Percentiles rank a stretch among this genome's conserved stretches.
phyloP scores from a whole-genome alignment of 495 filamentous ascomycete genomes.

The Aspergillus mulundensis region DNA sequence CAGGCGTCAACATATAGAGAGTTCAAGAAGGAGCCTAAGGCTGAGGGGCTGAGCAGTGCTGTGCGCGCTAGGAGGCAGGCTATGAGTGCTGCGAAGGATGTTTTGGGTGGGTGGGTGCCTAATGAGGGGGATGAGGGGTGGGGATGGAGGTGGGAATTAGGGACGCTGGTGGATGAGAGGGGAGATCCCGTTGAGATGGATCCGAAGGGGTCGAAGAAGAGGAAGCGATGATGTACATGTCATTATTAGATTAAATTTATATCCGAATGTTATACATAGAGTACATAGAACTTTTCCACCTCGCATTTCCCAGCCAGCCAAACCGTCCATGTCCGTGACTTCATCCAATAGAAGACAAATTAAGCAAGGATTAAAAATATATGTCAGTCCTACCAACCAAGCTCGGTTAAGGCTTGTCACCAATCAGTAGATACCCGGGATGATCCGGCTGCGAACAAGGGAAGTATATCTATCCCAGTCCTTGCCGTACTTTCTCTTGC shows the following conservation, averaged over 20 bases:
- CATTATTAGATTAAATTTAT: not conserved
- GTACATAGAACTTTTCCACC: not conserved
- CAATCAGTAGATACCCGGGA: constrained; percentile 82
- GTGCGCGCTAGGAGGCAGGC: constrained; percentile 26
- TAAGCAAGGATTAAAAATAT: not conserved
- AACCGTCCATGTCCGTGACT: not conserved
- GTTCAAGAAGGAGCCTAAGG: constrained; percentile 30
- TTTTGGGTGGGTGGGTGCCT: constrained; percentile 36
- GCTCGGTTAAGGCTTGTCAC: not conserved
- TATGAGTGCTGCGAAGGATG: constrained; percentile 29
- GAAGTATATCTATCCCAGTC: constrained; percentile 91
- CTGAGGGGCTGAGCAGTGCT: not conserved
- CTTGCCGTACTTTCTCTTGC: constrained; percentile 82
- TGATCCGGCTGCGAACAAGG: constrained; percentile 76
- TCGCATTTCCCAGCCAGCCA: not conserved
- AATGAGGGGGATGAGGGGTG: constrained; percentile 40
- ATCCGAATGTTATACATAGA: not conserved
- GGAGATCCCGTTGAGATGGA: not conserved
- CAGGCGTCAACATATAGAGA: constrained; percentile 28
- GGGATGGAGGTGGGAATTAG: constrained; percentile 36
- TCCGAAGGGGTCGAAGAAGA: constrained; percentile 23
- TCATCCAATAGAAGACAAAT: not conserved
- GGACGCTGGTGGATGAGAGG: not conserved
- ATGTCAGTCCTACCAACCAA: not conserved
- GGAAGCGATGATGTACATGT: constrained; percentile 26